Base-by-base conservation (phyloP, 306 rosid species). In the Inga oerstediana region DNA sequence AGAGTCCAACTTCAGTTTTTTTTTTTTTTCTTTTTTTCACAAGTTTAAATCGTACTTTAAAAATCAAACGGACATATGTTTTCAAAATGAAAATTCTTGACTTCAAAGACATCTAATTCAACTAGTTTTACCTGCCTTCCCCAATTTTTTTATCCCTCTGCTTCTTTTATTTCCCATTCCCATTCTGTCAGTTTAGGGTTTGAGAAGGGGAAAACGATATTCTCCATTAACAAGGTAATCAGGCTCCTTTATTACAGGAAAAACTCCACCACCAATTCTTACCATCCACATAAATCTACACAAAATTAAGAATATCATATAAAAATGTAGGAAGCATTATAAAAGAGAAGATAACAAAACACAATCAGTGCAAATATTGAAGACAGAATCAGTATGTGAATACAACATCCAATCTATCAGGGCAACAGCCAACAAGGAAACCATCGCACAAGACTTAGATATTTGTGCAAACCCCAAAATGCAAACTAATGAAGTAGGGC, bases 191-290 rank as follows among this genome's bases (percentile, higher is more conserved):
- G 11, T 67, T 67, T 65, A 13, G 43, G 70, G 70, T 4, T 16
- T 14, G 41, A 65, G 10, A 32, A 65, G 41, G 41, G 43, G 20
- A 65, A 4, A 65, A 65, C 2, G 97, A 86, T 94, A 97, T 80
- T 97, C 99, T 79, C 99, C 99, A 86, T 97, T 94, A 77, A 86
- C 98, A 68, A 97, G 98, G 89, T 97, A 97, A 79, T 94, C 34
- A 32, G 34, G 34, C 34, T 3, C 34, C 34, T 32, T 32, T 3
- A 32, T 32, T 32, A 32, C 34, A 32, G 34, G 99, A 83, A 93
- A 96, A 78, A 96, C 99, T 17, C 99, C 99, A 8, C 99, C 97
- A 39, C 99, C 98, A 82, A 94, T 96, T 88, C 99, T 92, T 88
- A 96, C 99, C 99, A 96, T 96, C 98, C 98, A 94, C 83, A 96